Base-by-base conservation (phyloP, 148 eudicot species). In the Camellia sinensis region DNA sequence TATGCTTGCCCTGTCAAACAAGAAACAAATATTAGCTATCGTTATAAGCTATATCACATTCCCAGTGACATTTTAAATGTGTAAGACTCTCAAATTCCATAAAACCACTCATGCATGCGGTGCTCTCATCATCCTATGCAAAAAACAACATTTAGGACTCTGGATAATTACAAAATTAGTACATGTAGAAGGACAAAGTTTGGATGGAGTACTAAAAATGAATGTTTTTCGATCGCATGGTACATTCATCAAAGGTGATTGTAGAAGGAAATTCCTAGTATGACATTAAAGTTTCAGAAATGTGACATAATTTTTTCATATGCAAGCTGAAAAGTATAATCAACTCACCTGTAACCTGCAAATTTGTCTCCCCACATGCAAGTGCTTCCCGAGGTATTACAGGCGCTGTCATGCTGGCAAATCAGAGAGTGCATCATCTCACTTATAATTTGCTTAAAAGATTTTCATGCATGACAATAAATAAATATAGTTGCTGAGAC, bases 341-440 rank as follows among this genome's bases (percentile, higher is more conserved):
- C 37, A 73, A 78, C 87, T 85, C 50, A 97, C 99, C 95, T 82
- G 98, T 74, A 75, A 97, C 93, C 81, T 92, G 88, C 89, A 92
- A 21, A 89, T 91, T 75, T 79, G 99, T 79, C 86, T 92, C 98
- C 77, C 98, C 98, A 75, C 11, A 84, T 80, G 86, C 57, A 73
- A 94, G 97, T 77, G 98, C 97, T 71, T 88, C 84, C 41, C 85
- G 54, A 62, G 99, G 94, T 82, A 96, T 93, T 59, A 80, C 40
- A 66, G 99, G 99, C 48, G 99, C 98, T 76, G 99, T 96, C 99
- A 96, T 96, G 83, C 99, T 96, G 91, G 84, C 48, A 77, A 82
- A 52, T 60, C 41, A 74, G 44, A 52, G 43, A 78, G 50, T 78
- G 80, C 10, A 53, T 62, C 44, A 63, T 61, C 46, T 80, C 68